Base-by-base conservation (phyloP, 2,329 filamentous ascomycete species). In the Trichophyton benhamiae region DNA sequence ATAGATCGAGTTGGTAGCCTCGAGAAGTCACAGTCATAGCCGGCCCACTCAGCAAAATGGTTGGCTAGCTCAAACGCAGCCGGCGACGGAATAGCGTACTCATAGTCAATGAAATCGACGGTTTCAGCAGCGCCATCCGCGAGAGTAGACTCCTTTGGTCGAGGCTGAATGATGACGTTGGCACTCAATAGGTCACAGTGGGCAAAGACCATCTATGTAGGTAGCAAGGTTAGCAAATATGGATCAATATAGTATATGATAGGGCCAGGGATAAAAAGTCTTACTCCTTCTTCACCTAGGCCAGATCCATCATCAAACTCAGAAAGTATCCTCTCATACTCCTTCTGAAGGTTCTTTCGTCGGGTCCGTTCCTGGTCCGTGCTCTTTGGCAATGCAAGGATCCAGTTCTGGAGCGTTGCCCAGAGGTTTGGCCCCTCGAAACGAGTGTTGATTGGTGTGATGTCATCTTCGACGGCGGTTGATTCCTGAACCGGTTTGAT, bases 11-110 rank as follows among this genome's bases (percentile, higher is more conserved):
- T 94, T 3, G 94, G 94, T 61, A 97, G 81, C 67, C 87, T 86
- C 68, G 77, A 83, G 77, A 88, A 91, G 74, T 97, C 91, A 79
- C 94, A 99, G 68, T 95, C 90, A 70, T 96, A 96, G 62, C 94
- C 94, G 63, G 87, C 91, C 92, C 94, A 99, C 77, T 99, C 94
- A 57, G 94, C 91, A 72, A 99, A 96, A 79, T 99, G 94, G 77
- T 99, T 99, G 58, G 92, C 87, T 67, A 99, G 86, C 73, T 99
- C 94, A 75, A 99, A 99, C 1, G 92, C 91, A 3, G 91, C 91
- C 1, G 92, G 92, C 0, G 91, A 92, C 1, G 94, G 91, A 3
- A 90, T 94, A 13, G 91, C 91, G 75, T 99, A 99, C 75, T 99
- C 94, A 78, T 97, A 99, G 76, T 99, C 94, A 73, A 99, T 99